These are phyloP conservation scores for Opeltia flavorubescens DNA, from an alignment of 495 filamentous ascomycete genomes.

Conservation along the genomic window DNA sequence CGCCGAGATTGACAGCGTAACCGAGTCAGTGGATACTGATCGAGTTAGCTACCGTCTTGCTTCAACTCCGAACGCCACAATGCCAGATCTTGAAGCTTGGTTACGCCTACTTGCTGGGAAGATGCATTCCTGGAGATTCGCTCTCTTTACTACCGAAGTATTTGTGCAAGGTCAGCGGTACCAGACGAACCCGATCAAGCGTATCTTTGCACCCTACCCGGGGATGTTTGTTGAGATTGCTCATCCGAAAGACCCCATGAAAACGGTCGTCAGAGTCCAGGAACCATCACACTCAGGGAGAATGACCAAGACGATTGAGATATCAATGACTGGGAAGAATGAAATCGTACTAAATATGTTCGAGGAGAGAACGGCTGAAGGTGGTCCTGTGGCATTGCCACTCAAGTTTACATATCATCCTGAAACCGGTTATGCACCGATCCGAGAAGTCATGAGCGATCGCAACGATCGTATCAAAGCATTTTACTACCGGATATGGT, in stretches of 20 bases:
- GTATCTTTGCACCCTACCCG: slow-evolving; percentile 69
- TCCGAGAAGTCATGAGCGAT: slow-evolving; percentile 84
- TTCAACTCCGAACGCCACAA: slow-evolving; percentile 46
- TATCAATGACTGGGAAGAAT: slow-evolving; percentile 55
- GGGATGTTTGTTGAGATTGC: slow-evolving; percentile 81
- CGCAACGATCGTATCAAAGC: slow-evolving; percentile 95
- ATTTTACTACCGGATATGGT: slow-evolving; percentile 96
- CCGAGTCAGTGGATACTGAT: slow-evolving; percentile 53
- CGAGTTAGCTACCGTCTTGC: slow-evolving; percentile 74
- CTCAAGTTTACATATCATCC: slow-evolving; percentile 85
- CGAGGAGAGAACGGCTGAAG: slow-evolving; percentile 75
- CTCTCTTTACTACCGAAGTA: slow-evolving; percentile 92
- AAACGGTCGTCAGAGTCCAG: slow-evolving; percentile 69
- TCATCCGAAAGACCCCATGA: slow-evolving; percentile 61
- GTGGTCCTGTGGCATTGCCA: slow-evolving; percentile 61
- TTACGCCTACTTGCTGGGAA: slow-evolving; percentile 76
- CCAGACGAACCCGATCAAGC: slow-evolving; percentile 88
- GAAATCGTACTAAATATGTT: slow-evolving; percentile 77
- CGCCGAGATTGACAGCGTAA: slow-evolving; percentile 67
- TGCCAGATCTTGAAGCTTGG: slow-evolving; percentile 76
- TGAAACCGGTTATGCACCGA: slow-evolving; percentile 86
- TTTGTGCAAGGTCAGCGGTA: slow-evolving; percentile 92
- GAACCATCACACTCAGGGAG: slow-evolving; percentile 49
- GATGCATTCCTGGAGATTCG: slow-evolving; percentile 78
- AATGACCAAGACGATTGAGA: slow-evolving; percentile 72